These are phyloP conservation scores for Protomyces pachydermus DNA, from an alignment of 1,139 yeast species.

Conservation along the genomic window DNA sequence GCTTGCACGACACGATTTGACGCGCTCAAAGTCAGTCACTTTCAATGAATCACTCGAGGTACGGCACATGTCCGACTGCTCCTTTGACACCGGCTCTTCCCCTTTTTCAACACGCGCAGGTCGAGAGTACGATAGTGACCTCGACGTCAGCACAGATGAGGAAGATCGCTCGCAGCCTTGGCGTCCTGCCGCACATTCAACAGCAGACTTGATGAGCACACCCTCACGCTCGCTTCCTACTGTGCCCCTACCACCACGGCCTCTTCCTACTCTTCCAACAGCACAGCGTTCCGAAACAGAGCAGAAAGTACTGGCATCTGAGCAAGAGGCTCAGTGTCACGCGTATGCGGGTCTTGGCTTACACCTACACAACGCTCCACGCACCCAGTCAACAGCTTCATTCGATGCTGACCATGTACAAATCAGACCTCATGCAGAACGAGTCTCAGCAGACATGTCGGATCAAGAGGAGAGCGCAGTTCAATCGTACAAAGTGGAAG, in stretches of 20 bases:
- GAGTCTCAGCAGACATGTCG: background rate
- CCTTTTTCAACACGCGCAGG: slow-evolving; percentile 4
- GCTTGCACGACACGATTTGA: background rate
- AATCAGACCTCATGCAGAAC: slow-evolving; percentile 2
- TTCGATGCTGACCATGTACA: slow-evolving; percentile 15
- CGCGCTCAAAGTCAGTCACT: slow-evolving; percentile 16
- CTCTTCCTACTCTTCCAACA: slow-evolving; percentile 9
- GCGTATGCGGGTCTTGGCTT: slow-evolving; percentile 17
- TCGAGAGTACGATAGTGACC: background rate
- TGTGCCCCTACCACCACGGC: slow-evolving; percentile 2
- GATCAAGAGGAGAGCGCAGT: background rate
- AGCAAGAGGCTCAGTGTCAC: slow-evolving; percentile 11
- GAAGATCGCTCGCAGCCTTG: background rate
- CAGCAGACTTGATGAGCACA: background rate
- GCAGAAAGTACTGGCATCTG: slow-evolving; percentile 4
- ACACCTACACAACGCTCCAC: background rate
- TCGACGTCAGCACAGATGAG: background rate
- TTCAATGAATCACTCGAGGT: slow-evolving; percentile 24
- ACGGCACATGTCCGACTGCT: slow-evolving; percentile 22
- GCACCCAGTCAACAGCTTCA: background rate
- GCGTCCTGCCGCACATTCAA: background rate
- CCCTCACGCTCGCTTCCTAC: slow-evolving; percentile 2
- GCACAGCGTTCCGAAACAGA: slow-evolving; percentile 1
- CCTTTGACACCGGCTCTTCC: slow-evolving; percentile 15
- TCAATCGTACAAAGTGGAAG: background rate